Base-by-base conservation (phyloP, 2,329 filamentous ascomycete genomes). In the Elsinoe perseae region DNA sequence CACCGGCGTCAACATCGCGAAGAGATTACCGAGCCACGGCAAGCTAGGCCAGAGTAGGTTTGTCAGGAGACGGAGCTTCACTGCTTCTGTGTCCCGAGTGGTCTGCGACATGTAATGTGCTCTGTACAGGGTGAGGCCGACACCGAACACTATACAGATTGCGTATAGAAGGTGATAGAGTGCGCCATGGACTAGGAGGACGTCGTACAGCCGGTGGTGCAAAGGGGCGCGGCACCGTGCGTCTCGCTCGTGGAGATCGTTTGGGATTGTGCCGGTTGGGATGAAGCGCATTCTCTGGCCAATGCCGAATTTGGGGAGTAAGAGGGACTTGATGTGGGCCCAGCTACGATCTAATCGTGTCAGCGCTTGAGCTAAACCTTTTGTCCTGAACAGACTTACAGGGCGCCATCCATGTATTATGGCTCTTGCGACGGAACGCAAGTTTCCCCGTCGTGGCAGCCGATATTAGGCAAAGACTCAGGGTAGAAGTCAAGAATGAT, bases 321-420 rank as follows among this genome's bases (percentile, higher is more conserved):
- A 28, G 57, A 61, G 60, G 20, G 59, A 57, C n/a, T 58, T 56
- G 21, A 62, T 27, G 53, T 83, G 76, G 62, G 77, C 79, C 9
- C 81, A 70, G 0, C 79, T 78, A 58, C 82, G 79, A 66, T 82
- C 42, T 44, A 27, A 4, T 8, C 5, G 23, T 6, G 18, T 44
- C 23, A 27, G 42, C 9, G 23, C 4, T 6, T 14, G 42, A 27
- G 42, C 8, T 7, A 18, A 8, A 6, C 9, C 8, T 4, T 8
- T 9, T 10, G 42, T 14, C 7, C 6, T 9, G 42, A 44, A 30
- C 12, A n/a, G n/a, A 44, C 20, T 21, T 23, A 44, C 42, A 84
- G 0, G 80, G 80, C 5, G 80, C 75, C 80, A 83, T 83, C 80
- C 81, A 84, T 25, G 83, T 70, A 66, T 81, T 77, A 60, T 78